phyloP scores from a whole-genome alignment of 176 grass and related monocot genomes.

The Triticum dicoccoides region DNA sequence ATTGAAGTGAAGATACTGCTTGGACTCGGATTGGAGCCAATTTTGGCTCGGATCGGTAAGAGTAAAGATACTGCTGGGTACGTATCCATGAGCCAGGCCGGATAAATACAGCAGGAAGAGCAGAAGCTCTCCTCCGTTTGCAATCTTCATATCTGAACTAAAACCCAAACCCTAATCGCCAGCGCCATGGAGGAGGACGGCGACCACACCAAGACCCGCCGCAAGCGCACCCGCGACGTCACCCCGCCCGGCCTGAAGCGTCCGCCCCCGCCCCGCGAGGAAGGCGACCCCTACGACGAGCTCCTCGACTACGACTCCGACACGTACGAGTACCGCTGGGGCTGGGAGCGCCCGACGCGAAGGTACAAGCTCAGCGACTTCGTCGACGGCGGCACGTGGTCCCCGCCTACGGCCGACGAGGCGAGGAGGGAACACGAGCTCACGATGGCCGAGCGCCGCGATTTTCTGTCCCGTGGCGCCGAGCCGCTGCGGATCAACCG shows the following conservation, averaged over 20 bases:
- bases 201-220: neutral
- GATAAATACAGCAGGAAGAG: too few species aligned
- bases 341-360: neutral
- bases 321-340: neutral
- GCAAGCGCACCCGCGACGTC: neutral
- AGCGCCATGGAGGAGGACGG: neutral
- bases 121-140: too few species aligned
- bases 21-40: too few species aligned
- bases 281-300: neutral
- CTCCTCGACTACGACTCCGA: conserved; percentile 5
- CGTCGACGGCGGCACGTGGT: neutral
- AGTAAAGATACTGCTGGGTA: too few species aligned
- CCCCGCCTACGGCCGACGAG: neutral
- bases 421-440: neutral
- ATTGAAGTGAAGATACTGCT: too few species aligned
- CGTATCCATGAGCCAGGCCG: too few species aligned
- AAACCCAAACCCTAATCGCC: neutral
- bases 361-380: neutral
- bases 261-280: neutral
- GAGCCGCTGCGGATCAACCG: neutral
- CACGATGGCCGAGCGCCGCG: neutral
- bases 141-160: too few species aligned
- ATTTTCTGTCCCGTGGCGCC: neutral
- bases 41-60: too few species aligned
- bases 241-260: neutral